Conservation (phyloP, 805 yeast genomes). For the Lipomyces spencermartinsiae region DNA sequence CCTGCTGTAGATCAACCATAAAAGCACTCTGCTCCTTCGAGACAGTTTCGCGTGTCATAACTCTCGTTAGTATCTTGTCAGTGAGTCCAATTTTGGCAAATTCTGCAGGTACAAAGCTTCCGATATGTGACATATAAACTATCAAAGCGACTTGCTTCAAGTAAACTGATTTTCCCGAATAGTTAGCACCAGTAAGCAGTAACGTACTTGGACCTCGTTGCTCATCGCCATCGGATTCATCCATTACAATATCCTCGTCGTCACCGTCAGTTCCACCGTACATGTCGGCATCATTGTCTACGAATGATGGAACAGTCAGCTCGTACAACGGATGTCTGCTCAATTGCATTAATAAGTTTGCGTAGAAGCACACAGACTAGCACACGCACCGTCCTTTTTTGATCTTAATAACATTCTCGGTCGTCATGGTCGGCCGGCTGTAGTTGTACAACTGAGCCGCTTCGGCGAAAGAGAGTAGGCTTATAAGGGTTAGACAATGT, state of each 20-base stretch:
- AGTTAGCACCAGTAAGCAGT: conserved; percentile 58
- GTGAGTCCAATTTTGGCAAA: conserved; percentile 55
- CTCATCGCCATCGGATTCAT: conserved; percentile 40
- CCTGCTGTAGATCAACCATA: conserved; percentile 55
- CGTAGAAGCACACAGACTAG: background rate
- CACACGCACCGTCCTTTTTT: conserved; percentile 46
- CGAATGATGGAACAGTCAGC: conserved; percentile 48
- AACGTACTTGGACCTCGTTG: conserved; percentile 40
- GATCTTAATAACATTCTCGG: conserved; percentile 45
- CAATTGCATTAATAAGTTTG: background rate
- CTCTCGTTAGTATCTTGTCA: conserved; percentile 56
- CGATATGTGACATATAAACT: conserved; percentile 59
- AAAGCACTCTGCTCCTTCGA: conserved; percentile 55
- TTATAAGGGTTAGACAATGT: background rate
- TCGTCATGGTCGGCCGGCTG: conserved; percentile 47
- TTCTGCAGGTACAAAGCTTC: conserved; percentile 61
- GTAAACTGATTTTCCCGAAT: conserved; percentile 61
- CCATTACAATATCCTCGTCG: background rate
- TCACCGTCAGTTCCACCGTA: conserved; percentile 39
- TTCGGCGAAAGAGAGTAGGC: conserved; percentile 47
- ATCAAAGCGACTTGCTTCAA: conserved; percentile 57
- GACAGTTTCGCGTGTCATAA: conserved; percentile 52
- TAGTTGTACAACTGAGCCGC: conserved; percentile 45
- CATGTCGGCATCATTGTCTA: conserved; percentile 52
- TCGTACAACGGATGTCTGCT: conserved; percentile 56